Conservation (phyloP, 2,329 filamentous ascomycete genomes). For the Penicillium corylophilum region DNA sequence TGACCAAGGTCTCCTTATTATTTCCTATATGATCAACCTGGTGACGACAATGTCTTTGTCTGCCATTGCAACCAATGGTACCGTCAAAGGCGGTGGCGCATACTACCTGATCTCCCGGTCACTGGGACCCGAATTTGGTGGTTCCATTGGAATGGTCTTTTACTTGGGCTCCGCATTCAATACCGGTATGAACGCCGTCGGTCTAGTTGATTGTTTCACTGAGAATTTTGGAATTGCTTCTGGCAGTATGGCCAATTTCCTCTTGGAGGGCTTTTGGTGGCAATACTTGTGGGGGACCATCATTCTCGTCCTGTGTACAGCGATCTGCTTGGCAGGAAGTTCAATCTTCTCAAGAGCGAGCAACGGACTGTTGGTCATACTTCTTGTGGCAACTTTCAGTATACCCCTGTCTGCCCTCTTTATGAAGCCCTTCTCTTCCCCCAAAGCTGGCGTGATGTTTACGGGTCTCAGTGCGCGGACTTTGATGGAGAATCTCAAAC, state of each 20-base stretch:
- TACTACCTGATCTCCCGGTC: constrained; percentile 88
- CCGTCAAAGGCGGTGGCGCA: constrained; percentile 80
- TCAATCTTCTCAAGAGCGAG: constrained; percentile 77
- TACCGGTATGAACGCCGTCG: constrained; percentile 82
- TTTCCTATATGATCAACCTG: constrained; percentile 79
- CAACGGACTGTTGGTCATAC: constrained; percentile 69
- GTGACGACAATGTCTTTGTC: constrained; percentile 82
- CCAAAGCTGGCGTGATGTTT: constrained; percentile 65
- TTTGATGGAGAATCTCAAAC: constrained; percentile 70
- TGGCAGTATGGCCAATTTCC: constrained; percentile 58
- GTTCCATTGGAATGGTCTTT: constrained; percentile 83
- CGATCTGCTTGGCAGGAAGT: constrained; percentile 75
- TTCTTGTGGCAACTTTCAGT: constrained; percentile 72
- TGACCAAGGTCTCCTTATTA: constrained; percentile 63
- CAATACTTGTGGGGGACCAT: constrained; percentile 72
- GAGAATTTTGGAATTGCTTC: constrained; percentile 66
- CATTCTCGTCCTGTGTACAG: constrained; percentile 69
- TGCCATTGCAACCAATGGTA: constrained; percentile 85
- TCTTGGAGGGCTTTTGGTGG: constrained; percentile 73
- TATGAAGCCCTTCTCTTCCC: constrained; percentile 65
- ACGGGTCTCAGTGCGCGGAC: constrained; percentile 74
- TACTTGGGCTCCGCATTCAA: constrained; percentile 89
- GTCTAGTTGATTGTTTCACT: constrained; percentile 77
- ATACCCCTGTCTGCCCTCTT: constrained; percentile 77
- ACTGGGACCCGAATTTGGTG: constrained; percentile 83